phyloP scores from a whole-genome alignment of 129 eudicot species.

The Artemisia tridentata region DNA sequence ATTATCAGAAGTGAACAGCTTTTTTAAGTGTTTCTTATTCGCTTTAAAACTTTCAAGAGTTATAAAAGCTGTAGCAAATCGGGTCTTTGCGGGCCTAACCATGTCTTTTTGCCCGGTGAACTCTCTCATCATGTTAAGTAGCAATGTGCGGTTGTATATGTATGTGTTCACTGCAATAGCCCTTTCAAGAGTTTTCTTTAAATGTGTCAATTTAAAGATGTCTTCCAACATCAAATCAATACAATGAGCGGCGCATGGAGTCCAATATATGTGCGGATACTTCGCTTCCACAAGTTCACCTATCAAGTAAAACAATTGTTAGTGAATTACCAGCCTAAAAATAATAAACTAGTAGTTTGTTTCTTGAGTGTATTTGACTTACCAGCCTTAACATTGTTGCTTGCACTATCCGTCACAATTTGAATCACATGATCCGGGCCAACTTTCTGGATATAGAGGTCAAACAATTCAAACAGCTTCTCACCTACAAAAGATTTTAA shows the following conservation, averaged over 20 bases:
- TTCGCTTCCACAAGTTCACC: slow-evolving; percentile 13
- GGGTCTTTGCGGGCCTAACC: slow-evolving; percentile 19
- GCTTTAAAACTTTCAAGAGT: neutral
- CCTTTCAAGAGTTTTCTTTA: neutral
- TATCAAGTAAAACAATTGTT: too few relatives aligned
- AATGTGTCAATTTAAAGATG: slow-evolving; percentile 14
- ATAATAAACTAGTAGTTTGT: too few relatives aligned
- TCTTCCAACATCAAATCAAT: slow-evolving; percentile 16
- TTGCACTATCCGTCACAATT: neutral
- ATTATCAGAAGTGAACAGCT: slow-evolving; percentile 18
- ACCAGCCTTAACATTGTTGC: neutral
- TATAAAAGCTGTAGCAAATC: slow-evolving; percentile 21
- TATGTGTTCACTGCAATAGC: neutral
- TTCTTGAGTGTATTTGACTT: too few relatives aligned
- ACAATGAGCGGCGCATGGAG: neutral
- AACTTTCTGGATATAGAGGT: neutral
- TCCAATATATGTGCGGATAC: slow-evolving; percentile 8
- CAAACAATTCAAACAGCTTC: neutral
- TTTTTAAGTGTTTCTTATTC: slow-evolving; percentile 7
- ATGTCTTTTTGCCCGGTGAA: slow-evolving; percentile 27
- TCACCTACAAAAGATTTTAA: too few relatives aligned
- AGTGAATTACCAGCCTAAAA: too few relatives aligned
- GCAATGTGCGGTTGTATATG: slow-evolving; percentile 7
- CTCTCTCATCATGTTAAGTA: slow-evolving; percentile 15
- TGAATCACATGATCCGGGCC: neutral